These are phyloP conservation scores for Chrysosporium keratinophilum DNA, from an alignment of 2,329 filamentous ascomycete species.

Conservation along the genomic window DNA sequence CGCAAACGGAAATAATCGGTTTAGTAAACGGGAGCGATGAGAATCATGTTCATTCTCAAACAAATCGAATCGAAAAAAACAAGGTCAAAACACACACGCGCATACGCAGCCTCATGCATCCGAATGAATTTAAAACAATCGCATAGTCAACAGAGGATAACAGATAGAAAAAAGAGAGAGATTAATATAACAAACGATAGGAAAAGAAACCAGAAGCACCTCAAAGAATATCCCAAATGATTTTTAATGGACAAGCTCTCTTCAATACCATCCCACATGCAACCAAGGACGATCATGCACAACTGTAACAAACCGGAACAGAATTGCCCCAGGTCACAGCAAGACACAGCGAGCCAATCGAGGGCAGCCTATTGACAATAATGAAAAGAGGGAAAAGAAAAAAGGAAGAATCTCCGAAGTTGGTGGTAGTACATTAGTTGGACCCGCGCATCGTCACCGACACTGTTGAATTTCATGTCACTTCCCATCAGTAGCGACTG, in stretches of 20 bases:
- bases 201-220: constrained; percentile 7
- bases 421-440: constrained; percentile 3
- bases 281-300: constrained; percentile 9
- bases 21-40: not conserved
- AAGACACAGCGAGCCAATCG: constrained; percentile 2
- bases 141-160: constrained; percentile 4
- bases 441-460: not conserved
- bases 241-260: constrained; percentile 2
- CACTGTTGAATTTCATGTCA: not conserved
- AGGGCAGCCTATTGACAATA: constrained; percentile 8
- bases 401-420: not conserved
- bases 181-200: constrained; percentile 2
- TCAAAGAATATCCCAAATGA: constrained; percentile 7
- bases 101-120: not conserved
- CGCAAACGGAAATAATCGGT: not conserved
- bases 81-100: not conserved
- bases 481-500: not conserved
- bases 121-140: not conserved
- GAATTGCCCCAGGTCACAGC: not conserved
- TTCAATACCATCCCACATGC: constrained; percentile 1
- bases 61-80: not conserved
- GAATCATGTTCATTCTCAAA: too few species aligned
- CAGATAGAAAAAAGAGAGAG: constrained; percentile 1
- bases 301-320: not conserved
- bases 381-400: not conserved